Conservation (phyloP, 768 basidiomycete genomes). For the Termitomyces sp. region DNA sequence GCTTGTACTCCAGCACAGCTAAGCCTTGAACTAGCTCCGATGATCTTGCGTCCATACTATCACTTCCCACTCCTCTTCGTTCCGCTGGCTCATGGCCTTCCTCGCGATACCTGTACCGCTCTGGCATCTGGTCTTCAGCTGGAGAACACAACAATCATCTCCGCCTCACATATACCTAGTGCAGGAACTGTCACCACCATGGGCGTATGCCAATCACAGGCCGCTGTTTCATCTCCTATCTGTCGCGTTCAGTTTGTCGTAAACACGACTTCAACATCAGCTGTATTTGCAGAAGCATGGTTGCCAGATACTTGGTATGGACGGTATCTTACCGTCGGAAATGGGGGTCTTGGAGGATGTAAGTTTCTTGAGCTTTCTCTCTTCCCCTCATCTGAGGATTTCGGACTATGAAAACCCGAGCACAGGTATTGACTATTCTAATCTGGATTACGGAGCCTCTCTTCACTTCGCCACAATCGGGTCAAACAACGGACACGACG, state of each 20-base stretch:
- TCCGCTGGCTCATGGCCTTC: background rate
- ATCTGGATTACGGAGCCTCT: constrained; percentile 9
- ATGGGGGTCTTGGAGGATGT: constrained; percentile 10
- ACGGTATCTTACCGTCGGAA: constrained; percentile 9
- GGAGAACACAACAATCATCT: constrained; percentile 4
- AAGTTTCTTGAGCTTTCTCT: background rate
- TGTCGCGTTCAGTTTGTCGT: constrained; percentile 11
- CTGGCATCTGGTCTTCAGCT: background rate
- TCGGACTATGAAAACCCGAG: background rate
- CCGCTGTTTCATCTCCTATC: background rate
- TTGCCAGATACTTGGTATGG: constrained; percentile 14
- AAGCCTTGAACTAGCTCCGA: background rate
- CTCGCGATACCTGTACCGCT: background rate
- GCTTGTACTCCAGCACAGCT: background rate
- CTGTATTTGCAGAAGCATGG: constrained; percentile 8
- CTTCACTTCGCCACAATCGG: constrained; percentile 12
- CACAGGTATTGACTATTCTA: constrained; percentile 8
- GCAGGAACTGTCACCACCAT: background rate
- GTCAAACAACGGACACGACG: constrained; percentile 14
- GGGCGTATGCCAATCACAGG: background rate
- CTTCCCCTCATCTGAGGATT: too few relatives aligned
- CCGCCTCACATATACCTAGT: background rate
- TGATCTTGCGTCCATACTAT: background rate
- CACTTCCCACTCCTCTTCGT: background rate
- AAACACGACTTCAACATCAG: constrained; percentile 4